Evolutionary conservation across 106 monocot species (phyloP), one percentile per base, ranked within the genome.

Genomic region (Apostasia shenzhenica): DNA sequence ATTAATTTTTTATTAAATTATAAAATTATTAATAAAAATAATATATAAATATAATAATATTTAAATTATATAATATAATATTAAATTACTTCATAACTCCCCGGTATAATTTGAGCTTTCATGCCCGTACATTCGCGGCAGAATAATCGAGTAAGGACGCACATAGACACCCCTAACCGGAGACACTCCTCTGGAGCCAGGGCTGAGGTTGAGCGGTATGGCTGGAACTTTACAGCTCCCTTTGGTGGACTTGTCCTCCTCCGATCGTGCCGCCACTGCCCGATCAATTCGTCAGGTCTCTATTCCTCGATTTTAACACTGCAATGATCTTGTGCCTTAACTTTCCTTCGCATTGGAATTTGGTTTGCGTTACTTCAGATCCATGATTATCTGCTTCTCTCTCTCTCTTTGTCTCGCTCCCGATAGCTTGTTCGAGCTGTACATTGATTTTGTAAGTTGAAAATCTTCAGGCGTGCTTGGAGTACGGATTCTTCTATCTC

Each of bases 401-500:
- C 61, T 8, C 38, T 39, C 45, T 68, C 3, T 39, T 68, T 4
- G 37, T 11, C 4, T 14, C 46, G 3, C 41, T 0, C 3, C 11
- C 10, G 8, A 12, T 1, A 11, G 47, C 2, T 11, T 41, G 9
- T 40, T 2, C 12, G 3, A 8, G 8, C 3, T 48, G 2, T 14
- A 51, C 26, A 7, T 48, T 38, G 42, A 1, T 59, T 48, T 12
- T 56, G 11, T 49, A 26, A 42, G 11, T 45, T 6, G 11, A 6
- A 40, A 44, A 10, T 51, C 46, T 72, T 57, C 72, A 97, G 95
- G 95, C 95, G 4, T 97, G 95, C 57, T 56, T 92, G 76, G 95
- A 97, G 2, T 65, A 79, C 49, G 95, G 95, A 12, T 97, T 97
- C 81, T 97, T 97, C 83, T 97, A 97, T 73, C 41, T 92, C n/a